phyloP scores from a whole-genome alignment of 768 basidiomycete genomes.

The Calocybe indica region DNA sequence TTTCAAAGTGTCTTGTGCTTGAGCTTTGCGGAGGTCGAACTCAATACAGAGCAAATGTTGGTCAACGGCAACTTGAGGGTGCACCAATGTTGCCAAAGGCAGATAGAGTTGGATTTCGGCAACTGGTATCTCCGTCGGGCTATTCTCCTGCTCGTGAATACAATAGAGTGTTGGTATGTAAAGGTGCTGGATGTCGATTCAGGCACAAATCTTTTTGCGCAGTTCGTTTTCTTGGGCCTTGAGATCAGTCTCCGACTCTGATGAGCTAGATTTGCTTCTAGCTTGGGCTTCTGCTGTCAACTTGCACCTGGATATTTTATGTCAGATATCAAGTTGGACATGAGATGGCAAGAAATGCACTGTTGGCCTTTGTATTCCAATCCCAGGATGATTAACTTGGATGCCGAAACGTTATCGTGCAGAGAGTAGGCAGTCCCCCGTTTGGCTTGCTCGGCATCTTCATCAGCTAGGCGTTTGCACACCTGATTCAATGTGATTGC shows the following conservation, averaged over 20 bases:
- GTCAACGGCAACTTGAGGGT: neutral
- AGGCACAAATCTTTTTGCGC: constrained; percentile 6
- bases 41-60: neutral
- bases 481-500: constrained; percentile 10
- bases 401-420: constrained; percentile 3
- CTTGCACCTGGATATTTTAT: neutral
- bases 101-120: constrained; percentile 4
- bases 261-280: neutral
- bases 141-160: neutral
- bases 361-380: constrained; percentile 13
- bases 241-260: no score
- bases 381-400: constrained; percentile 6
- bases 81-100: constrained; percentile 1
- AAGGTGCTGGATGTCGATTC: constrained; percentile 11
- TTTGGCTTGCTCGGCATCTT: constrained; percentile 7
- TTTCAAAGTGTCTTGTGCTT: constrained; percentile 9
- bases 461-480: constrained; percentile 3
- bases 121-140: neutral
- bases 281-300: neutral
- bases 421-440: neutral
- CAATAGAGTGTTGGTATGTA: constrained; percentile 9
- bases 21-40: constrained; percentile 6
- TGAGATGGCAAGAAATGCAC: no score
- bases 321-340: neutral
- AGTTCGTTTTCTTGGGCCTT: no score